Conservation (phyloP, 1,139 yeast genomes). For the Yamadazyma spencermartinsiae region DNA sequence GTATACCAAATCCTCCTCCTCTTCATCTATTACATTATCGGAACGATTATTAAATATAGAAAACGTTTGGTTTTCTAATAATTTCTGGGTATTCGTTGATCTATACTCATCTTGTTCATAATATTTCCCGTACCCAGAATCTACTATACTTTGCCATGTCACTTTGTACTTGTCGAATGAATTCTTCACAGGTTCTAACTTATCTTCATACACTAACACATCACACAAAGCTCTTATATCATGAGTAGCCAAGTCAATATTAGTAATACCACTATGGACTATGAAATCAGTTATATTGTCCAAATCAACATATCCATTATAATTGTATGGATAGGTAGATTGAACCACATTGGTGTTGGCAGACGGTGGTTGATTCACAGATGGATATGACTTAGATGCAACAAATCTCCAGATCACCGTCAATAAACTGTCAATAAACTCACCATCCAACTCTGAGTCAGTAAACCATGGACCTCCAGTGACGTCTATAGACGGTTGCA, state of each 20-base stretch:
- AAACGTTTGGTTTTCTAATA: constrained; percentile 22
- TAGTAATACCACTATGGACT: constrained; percentile 70
- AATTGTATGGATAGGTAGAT: constrained; percentile 51
- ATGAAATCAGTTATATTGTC: constrained; percentile 77
- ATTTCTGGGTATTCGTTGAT: constrained; percentile 6
- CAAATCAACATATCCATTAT: constrained; percentile 66
- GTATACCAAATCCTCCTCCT: constrained; percentile 37
- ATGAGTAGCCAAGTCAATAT: constrained; percentile 70
- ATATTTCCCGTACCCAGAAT: constrained; percentile 57
- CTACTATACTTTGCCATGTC: constrained; percentile 62
- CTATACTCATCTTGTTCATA: constrained; percentile 26
- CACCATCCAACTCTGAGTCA: constrained; percentile 91
- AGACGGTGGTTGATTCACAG: constrained; percentile 51
- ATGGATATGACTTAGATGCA: constrained; percentile 73
- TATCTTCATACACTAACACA: constrained; percentile 84
- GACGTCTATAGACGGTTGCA: constrained; percentile 92
- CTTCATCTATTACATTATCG: constrained; percentile 32
- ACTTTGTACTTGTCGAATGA: constrained; percentile 56
- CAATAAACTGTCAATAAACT: constrained; percentile 81
- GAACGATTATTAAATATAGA: constrained; percentile 38
- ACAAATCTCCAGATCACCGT: constrained; percentile 88
- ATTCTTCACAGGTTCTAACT: constrained; percentile 59
- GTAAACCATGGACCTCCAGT: constrained; percentile 99
- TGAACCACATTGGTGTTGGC: constrained; percentile 27
- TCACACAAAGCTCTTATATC: constrained; percentile 86